Conservation (phyloP, 371 early-diverging fungal species). For the Edhazardia aedis region DNA sequence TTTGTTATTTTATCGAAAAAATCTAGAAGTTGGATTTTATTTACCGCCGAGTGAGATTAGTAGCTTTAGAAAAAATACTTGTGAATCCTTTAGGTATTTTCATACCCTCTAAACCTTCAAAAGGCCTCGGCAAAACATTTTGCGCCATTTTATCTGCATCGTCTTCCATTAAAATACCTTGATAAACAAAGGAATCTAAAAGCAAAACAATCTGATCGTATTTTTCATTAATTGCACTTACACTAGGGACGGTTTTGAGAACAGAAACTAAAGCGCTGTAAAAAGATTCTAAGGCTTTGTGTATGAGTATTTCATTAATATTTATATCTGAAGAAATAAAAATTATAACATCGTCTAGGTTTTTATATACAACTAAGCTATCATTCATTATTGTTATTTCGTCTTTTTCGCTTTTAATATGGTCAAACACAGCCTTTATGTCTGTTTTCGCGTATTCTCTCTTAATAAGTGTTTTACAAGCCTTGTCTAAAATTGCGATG, state of each 20-base stretch:
- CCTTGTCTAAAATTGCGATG: conserved; percentile 2
- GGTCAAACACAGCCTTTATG: neutral
- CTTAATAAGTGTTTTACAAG: conserved; percentile 7
- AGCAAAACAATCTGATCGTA: conserved; percentile 39
- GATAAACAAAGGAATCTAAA: conserved; percentile 37
- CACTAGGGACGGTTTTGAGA: conserved; percentile 24
- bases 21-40: too few species aligned
- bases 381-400: conserved; percentile 11
- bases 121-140: conserved; percentile 29
- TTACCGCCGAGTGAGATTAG: too few species aligned
- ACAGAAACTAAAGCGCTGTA: conserved; percentile 15
- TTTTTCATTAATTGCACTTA: conserved; percentile 29
- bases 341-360: conserved; percentile 24
- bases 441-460: conserved; percentile 3
- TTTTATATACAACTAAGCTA: conserved; percentile 27
- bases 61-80: conserved; percentile 14
- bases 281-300: conserved; percentile 35
- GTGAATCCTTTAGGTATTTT: conserved; percentile 42
- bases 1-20: too few species aligned
- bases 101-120: conserved; percentile 41
- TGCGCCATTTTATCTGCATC: conserved; percentile 21
- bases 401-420: conserved; percentile 3
- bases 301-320: conserved; percentile 39
- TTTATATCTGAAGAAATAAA: conserved; percentile 23
- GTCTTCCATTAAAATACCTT: conserved; percentile 33